Base-by-base conservation (phyloP, 345 rosid genomes). In the Turritis glabra region DNA sequence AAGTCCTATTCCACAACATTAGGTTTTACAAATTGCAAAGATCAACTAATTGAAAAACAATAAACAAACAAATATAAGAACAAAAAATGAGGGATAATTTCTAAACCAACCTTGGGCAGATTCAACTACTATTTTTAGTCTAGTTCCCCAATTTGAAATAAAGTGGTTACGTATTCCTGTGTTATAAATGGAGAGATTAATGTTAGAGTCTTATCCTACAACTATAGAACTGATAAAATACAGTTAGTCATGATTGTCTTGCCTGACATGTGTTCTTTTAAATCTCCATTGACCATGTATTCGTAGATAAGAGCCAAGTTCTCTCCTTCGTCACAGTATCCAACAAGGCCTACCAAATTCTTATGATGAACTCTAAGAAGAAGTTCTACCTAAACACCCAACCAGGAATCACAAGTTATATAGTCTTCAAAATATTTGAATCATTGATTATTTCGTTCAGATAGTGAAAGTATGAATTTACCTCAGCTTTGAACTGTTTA, bases 321-420 rank as follows among this genome's bases (percentile, higher is more conserved):
- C 1, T 53, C 51, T 10, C 37, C 64, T 17, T 84, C 85, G 3
- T 76, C 71, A 5, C 88, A 84, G n/a, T 80, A 82, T 1, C 85
- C 85, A 33, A 80, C 48, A 13, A 84, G 84, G 5, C 74, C 40
- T 3, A 80, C 75, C 47, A 88, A 72, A 37, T 86, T 83, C 54
- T 68, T 81, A 41, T 88, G 90, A 57, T 88, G 90, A 60, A 84
- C 87, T 74, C 75, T 77, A 30, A 80, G 47, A 5, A 88, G 77
- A 50, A 83, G 84, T 54, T 74, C 57, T 10, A 81, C 92, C 85
- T 84, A 68, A 3, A n/a, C n/a, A n/a, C n/a, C n/a, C n/a, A n/a
- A n/a, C n/a, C n/a, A n/a, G n/a, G n/a, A n/a, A n/a, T n/a, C n/a
- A n/a, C n/a, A n/a, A n/a, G n/a, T n/a, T n/a, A n/a, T n/a, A n/a